A percentile compares a stretch with the other conserved stretches of the same genome.
phyloP scores from a whole-genome alignment of 306 rosid genomes.

The Vigna mungo region DNA sequence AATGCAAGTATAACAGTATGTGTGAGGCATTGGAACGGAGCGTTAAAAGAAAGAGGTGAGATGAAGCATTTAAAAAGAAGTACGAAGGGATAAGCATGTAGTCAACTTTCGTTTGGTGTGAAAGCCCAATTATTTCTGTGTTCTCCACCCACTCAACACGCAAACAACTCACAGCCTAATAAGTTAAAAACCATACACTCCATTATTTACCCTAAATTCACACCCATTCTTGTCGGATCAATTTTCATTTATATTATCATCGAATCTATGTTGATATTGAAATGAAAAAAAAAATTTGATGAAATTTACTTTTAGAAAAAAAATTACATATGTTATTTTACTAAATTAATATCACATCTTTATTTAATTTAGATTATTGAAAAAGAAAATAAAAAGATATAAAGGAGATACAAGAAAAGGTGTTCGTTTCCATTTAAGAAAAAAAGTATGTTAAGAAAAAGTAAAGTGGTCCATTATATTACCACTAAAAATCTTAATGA shows the following conservation, averaged over 20 bases:
- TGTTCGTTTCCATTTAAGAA: not conserved
- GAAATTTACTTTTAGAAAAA: too few relatives aligned
- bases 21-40: not conserved
- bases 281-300: too few relatives aligned
- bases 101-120: too few relatives aligned
- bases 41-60: not conserved
- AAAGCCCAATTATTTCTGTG: not conserved
- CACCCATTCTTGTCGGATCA: not conserved
- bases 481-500: not conserved
- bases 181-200: not conserved
- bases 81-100: not conserved
- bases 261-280: too few relatives aligned
- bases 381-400: not conserved
- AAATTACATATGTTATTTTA: not conserved
- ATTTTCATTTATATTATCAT: not conserved
- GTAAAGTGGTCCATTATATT: not conserved
- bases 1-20: not conserved
- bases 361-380: not conserved
- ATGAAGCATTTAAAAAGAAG: not conserved
- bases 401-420: not conserved
- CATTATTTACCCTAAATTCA: conserved; percentile 6
- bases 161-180: not conserved
- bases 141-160: conserved; percentile 15
- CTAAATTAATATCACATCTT: not conserved
- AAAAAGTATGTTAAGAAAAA: not conserved